Base-by-base conservation (phyloP, 176 grass and related monocot species). In the Alloteropsis semialata region DNA sequence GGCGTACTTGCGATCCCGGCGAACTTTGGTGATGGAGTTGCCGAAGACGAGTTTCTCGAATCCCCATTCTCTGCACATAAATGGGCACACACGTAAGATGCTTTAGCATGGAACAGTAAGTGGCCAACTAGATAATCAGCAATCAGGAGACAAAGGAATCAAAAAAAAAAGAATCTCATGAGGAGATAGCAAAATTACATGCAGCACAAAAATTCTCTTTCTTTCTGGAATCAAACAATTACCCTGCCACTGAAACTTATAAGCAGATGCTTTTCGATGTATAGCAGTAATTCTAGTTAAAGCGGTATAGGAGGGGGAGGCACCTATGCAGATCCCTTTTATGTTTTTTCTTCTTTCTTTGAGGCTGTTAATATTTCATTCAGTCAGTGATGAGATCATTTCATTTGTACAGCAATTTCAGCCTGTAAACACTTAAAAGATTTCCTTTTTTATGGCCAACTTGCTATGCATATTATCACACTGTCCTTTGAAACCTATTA, bases 1-100 rank as follows among this genome's bases (percentile, higher is more conserved):
- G 2, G 89, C 94, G n/a, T 97, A 97, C 16, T 97, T 97, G 43
- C 94, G 94, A 65, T 97, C 94, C 34, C 94, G 68, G 10, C 94
- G 68, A 48, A 92, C 86, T 48, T 84, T 76, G 12, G 80, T 87
- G 45, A 97, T 84, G 0, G 92, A 84, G 67, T 97, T 97, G 3
- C 87, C 79, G 67, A 97, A 97, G 16, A 94, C 87, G 11, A 97
- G 85, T 24, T 97, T 97, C 83, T 97, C 92, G 27, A 97, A 90
- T 4, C 94, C 94, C 94, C 94, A 97, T 38, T 97, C 85, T 75
- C 94, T 97, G 87, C 38, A 82, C 55, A 48, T 48, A 11, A 65
- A 36, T 24, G 15, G 34, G 48, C 10, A 75, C 15, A 34, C 19
- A 66, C 0, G 19, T n/a, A 82, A 58, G n/a, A 59, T 27, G 49